phyloP scores from a whole-genome alignment of 2,329 filamentous ascomycete genomes.

The Scedosporium aurantiacum region DNA sequence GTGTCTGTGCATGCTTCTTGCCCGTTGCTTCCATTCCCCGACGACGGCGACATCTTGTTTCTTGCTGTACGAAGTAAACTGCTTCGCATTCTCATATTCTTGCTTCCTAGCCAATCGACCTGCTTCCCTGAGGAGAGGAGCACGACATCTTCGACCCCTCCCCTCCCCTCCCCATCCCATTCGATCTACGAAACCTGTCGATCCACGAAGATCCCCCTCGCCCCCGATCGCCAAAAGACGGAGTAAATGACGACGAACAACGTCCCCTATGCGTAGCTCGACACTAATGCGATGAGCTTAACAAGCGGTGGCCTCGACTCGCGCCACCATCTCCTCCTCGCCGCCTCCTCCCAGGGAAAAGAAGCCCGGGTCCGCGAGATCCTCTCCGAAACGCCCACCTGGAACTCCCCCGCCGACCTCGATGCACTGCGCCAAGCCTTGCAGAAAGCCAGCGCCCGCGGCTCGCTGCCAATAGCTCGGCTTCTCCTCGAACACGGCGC shows the following conservation, averaged over 20 bases:
- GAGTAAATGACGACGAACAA: not conserved
- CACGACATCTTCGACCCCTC: not conserved
- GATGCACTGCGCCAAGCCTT: conserved; percentile 4
- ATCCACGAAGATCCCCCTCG: not conserved
- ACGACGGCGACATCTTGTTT: too few relatives aligned
- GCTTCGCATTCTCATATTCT: too few relatives aligned
- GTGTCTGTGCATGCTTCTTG: too few relatives aligned
- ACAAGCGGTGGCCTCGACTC: conserved; percentile 3
- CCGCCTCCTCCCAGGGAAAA: conserved; percentile 4
- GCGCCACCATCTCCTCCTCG: conserved; percentile 4
- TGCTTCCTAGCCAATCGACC: too few relatives aligned
- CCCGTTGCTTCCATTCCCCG: too few relatives aligned
- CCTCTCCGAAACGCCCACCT: conserved; percentile 2
- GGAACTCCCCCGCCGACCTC: conserved; percentile 2
- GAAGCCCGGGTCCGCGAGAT: conserved; percentile 5
- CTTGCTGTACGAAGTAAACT: too few relatives aligned
- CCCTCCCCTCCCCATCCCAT: too few relatives aligned
- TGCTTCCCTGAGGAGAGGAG: not conserved
- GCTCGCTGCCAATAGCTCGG: not conserved
- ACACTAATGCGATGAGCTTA: conserved; percentile 2
- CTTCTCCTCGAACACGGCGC: conserved; percentile 4
- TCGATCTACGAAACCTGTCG: not conserved
- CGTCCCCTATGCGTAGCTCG: not conserved
- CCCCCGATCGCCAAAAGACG: not conserved
- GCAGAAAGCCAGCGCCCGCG: conserved; percentile 3